Conservation (phyloP, 805 yeast genomes). For the Metschnikowia gruessii region DNA sequence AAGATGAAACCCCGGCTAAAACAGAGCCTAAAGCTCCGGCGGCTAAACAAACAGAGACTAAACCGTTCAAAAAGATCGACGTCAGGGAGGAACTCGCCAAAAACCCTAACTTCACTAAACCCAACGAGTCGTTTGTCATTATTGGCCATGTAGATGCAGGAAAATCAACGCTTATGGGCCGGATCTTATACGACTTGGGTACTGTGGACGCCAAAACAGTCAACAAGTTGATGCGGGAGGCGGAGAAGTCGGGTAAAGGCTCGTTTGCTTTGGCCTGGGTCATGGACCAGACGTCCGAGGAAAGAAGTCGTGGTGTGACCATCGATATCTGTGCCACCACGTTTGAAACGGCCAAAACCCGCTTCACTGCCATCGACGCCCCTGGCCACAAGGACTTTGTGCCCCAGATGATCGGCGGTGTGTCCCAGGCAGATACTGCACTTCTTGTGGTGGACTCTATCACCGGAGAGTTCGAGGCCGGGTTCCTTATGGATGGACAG, state of each 20-base stretch:
- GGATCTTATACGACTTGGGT: constrained; percentile 64
- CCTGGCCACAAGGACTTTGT: constrained; percentile 84
- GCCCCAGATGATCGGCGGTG: constrained; percentile 84
- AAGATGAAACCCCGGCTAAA: constrained; percentile 11
- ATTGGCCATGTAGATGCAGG: constrained; percentile 89
- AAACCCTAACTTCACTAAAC: constrained; percentile 40
- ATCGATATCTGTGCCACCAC: constrained; percentile 70
- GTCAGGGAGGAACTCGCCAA: constrained; percentile 36
- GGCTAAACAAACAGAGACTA: constrained; percentile 26
- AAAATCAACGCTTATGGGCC: constrained; percentile 75
- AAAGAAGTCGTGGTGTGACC: constrained; percentile 73
- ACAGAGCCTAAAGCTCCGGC: constrained; percentile 12
- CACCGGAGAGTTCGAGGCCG: constrained; percentile 67
- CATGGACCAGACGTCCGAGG: constrained; percentile 77
- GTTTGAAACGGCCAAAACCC: constrained; percentile 53
- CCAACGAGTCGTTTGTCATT: constrained; percentile 68
- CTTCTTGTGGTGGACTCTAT: constrained; percentile 67
- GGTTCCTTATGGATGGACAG: constrained; percentile 66
- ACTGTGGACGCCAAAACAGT: constrained; percentile 64
- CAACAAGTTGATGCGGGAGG: constrained; percentile 60
- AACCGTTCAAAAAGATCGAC: constrained; percentile 45
- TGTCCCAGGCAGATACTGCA: constrained; percentile 74
- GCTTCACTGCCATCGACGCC: constrained; percentile 75
- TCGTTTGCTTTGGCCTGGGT: constrained; percentile 86
- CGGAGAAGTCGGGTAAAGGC: constrained; percentile 65